Evolutionary conservation across 257 asterid genomes (phyloP).

Genomic region (Fraxinus anomala): DNA sequence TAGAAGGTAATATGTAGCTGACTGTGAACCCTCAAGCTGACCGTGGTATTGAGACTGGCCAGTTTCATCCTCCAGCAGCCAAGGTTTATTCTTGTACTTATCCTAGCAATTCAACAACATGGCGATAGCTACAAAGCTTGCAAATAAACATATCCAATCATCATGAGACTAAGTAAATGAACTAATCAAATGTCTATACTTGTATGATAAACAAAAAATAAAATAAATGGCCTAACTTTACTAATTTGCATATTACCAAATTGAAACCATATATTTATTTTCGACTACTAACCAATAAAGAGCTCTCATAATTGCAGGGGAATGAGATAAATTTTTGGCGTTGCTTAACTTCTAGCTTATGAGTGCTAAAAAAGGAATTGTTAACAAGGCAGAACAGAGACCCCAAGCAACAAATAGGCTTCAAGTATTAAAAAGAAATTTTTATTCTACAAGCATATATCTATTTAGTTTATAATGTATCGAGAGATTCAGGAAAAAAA

Average conservation of each 20-base stretch:
- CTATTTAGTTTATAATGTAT: not conserved
- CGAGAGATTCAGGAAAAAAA: not conserved
- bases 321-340: conserved; percentile 10
- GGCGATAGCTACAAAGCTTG: not conserved
- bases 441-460: not conserved
- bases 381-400: not conserved
- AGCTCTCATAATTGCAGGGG: conserved; percentile 16
- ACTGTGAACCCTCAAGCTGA: conserved; percentile 50
- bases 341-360: conserved; percentile 7
- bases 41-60: conserved; percentile 51
- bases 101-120: conserved; percentile 37
- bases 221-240: not conserved
- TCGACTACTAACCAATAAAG: conserved; percentile 1
- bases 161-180: not conserved
- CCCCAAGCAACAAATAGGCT: conserved; percentile 6
- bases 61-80: conserved; percentile 57
- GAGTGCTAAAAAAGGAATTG: not conserved
- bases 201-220: not conserved
- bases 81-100: conserved; percentile 57
- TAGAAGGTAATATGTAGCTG: conserved; percentile 52
- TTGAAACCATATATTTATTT: conserved; percentile 13
- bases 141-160: not conserved
- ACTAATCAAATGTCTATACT: not conserved
- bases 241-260: not conserved
- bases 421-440: not conserved